These are phyloP conservation scores for Exsudoporus frostii DNA, from an alignment of 768 basidiomycete genomes.

Conservation along the genomic window DNA sequence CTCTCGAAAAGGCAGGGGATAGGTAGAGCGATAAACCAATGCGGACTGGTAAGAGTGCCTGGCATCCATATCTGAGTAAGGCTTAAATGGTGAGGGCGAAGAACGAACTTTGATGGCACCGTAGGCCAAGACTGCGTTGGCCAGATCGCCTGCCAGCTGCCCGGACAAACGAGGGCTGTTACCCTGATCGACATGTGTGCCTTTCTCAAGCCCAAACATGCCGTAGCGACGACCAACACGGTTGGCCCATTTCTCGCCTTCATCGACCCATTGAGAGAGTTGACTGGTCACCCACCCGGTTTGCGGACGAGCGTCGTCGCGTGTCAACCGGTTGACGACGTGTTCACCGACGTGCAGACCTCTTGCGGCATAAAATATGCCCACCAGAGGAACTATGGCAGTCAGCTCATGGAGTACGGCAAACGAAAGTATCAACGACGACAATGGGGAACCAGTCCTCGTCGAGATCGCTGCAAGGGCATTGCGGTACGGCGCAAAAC, in stretches of 20 bases:
- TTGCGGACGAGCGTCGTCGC: slow-evolving; percentile 12
- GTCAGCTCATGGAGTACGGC: slow-evolving; percentile 83
- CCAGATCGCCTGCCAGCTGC: slow-evolving; percentile 68
- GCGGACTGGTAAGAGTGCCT: slow-evolving; percentile 75
- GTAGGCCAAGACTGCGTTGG: slow-evolving; percentile 82
- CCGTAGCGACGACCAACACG: slow-evolving; percentile 77
- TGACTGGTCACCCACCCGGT: slow-evolving; percentile 42
- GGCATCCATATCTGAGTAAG: not conserved
- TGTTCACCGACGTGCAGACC: slow-evolving; percentile 66
- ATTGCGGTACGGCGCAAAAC: slow-evolving; percentile 47
- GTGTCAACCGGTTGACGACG: slow-evolving; percentile 45
- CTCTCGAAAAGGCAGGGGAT: slow-evolving; percentile 68
- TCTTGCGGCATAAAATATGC: slow-evolving; percentile 69
- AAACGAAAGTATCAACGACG: slow-evolving; percentile 77
- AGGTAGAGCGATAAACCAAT: slow-evolving; percentile 71
- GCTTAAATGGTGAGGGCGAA: not conserved
- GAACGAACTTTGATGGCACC: slow-evolving; percentile 66
- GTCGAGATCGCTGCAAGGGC: slow-evolving; percentile 59
- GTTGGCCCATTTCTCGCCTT: slow-evolving; percentile 70
- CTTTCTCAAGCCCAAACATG: slow-evolving; percentile 71
- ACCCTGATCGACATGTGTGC: slow-evolving; percentile 11
- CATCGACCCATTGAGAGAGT: slow-evolving; percentile 62
- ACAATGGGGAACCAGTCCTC: slow-evolving; percentile 70
- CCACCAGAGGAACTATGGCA: slow-evolving; percentile 70
- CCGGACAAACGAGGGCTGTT: slow-evolving; percentile 25